Evolutionary conservation across 1,284 basidiomycete genomes (phyloP), one percentile per base, ranked within the genome.

Genomic region (Coriolopsis trogii): DNA sequence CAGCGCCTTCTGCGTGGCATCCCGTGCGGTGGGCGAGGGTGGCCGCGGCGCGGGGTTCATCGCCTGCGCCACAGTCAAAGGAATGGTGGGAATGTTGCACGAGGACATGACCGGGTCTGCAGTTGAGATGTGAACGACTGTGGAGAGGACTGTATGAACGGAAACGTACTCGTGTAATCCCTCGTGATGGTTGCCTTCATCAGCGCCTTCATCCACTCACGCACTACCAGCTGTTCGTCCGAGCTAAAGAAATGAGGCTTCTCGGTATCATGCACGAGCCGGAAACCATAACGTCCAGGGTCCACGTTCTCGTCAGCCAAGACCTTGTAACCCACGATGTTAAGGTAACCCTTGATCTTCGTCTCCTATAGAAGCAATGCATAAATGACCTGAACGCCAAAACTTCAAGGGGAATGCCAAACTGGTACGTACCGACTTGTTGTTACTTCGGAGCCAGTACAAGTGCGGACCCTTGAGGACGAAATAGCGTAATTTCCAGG

Each of bases 141-240:
- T 30, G 38, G 34, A 57, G 34, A 28, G 33, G 9, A 41, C n/a
- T 16, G 33, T 45, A 6, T 41, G 6, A 25, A 4, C 4, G 30
- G 15, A 25, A 25, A 77, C 87, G 41, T 66, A 94, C 93, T 89
- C 10, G 86, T 80, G 67, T 95, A 96, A 70, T 97, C 94, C 49
- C 97, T 78, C 15, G 85, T 89, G 64, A 99, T 99, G 4, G 96
- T 98, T 2, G 95, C 91, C 72, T 99, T 99, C 93, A 98, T 98
- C 63, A 99, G 84, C 9, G 94, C 93, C 77, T 99, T 99, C 96
- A 99, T 99, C 97, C 97, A 99, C 60, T 94, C 93, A 12, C 97
- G 83, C 41, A 98, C 81, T 31, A 85, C 71, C 4, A 74, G 68
- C 67, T 94, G 91, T 67, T 98, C 95, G 30, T 95, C 89, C 0